These are phyloP conservation scores for Rhodotorula sp. DNA, from an alignment of 1,284 basidiomycete genomes.

Conservation along the genomic window DNA sequence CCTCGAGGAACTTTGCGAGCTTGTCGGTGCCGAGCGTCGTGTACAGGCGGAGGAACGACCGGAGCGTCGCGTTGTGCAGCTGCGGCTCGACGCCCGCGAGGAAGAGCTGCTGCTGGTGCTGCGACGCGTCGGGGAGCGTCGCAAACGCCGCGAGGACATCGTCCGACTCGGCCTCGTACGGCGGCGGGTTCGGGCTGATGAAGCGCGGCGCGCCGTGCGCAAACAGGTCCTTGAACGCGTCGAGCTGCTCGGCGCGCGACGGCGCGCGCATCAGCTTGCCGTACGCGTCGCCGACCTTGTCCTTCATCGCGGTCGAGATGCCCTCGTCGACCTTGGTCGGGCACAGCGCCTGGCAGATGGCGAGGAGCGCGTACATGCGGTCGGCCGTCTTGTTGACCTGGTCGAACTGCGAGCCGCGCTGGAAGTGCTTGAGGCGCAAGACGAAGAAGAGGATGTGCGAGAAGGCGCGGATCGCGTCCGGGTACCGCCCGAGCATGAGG, in stretches of 20 bases:
- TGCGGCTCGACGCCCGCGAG: slow-evolving; percentile 74
- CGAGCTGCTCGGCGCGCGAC: slow-evolving; percentile 64
- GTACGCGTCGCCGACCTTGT: slow-evolving; percentile 89
- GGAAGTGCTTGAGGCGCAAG: slow-evolving; percentile 45
- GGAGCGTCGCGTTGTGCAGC: slow-evolving; percentile 75
- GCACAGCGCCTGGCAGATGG: slow-evolving; percentile 87
- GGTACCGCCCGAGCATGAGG: slow-evolving; percentile 88
- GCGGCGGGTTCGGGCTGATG: slow-evolving; percentile 82
- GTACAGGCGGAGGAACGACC: slow-evolving; percentile 93
- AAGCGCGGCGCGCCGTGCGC: slow-evolving; percentile 94
- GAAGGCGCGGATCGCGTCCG: slow-evolving; percentile 91
- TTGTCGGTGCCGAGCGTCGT: slow-evolving; percentile 89
- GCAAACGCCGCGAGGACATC: slow-evolving; percentile 52
- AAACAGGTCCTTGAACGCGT: slow-evolving; percentile 92
- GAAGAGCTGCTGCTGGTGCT: slow-evolving; percentile 82
- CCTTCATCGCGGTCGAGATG: slow-evolving; percentile 87
- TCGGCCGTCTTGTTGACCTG: slow-evolving; percentile 98
- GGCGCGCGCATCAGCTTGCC: slow-evolving; percentile 71
- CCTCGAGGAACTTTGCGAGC: slow-evolving; percentile 79
- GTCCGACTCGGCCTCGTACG: slow-evolving; percentile 77
- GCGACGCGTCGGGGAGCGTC: slow-evolving; percentile 67
- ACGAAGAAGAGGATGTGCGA: slow-evolving; percentile 92
- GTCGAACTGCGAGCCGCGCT: slow-evolving; percentile 89
- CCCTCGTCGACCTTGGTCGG: slow-evolving; percentile 87
- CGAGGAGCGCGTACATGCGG: slow-evolving; percentile 94